Base-by-base conservation (phyloP, 192 early-diverging fungal genomes). In the Linnemannia schmuckeri region DNA sequence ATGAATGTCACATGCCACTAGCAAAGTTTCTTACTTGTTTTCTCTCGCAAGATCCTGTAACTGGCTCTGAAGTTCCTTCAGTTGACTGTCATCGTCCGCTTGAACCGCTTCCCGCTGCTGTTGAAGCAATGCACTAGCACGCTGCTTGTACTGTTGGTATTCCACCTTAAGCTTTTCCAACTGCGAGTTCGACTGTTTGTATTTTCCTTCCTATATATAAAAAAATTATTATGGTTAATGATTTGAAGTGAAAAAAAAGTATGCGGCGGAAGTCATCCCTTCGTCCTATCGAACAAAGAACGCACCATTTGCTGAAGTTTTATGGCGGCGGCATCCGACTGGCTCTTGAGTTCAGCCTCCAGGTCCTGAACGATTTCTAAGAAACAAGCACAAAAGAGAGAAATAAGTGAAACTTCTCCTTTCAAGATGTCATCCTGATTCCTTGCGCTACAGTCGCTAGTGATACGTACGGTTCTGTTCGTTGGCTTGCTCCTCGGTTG, bases 141-240 rank as follows among this genome's bases (percentile, higher is more conserved):
- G 83, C 55, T 89, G 87, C 73, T 92, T 92, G 70, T 93, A 93
- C 75, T 91, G 90, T 38, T 93, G 90, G 86, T 90, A 93, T 72
- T 93, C 90, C 6, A 68, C 47, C 30, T 90, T 90, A 1, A 86
- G 71, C 54, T 91, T 90, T n/a, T 80, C 83, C 8, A 88, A 44
- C 33, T 93, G 92, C 22, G 78, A 44, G 49, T 82, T 88, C 41
- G 89, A 42, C 75, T 93, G 92, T 12, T 85, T 76, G 46, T 88
- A 80, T 85, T 88, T 91, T 5, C 85, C 82, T 81, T 93, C 92
- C 91, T 91, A 70, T 18, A 40, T 66, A 33, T 17, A 41, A 6
- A 61, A 47, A 22, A 46, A 42, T 7, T 22, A 55, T 22, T 37
- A 7, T 30, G 49, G 42, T 55, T 13, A 46, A 30, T 49, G 52